phyloP scores from a whole-genome alignment of 768 basidiomycete species.

The Boletus rubroflammeus region DNA sequence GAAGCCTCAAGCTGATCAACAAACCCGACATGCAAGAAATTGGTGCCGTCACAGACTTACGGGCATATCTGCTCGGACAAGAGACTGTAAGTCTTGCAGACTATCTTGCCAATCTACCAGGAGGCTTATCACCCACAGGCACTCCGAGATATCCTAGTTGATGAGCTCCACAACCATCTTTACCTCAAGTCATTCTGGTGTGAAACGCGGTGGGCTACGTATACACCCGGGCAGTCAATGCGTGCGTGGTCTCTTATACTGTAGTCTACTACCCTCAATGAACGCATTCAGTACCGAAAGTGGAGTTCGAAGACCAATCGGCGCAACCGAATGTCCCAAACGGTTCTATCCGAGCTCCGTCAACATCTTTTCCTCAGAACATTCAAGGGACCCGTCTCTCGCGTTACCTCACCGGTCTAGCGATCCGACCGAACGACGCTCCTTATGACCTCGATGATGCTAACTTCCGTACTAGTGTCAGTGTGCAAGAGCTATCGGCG shows the following conservation, averaged over 20 bases:
- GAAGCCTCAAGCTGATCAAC: conserved; percentile 86
- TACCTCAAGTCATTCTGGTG: conserved; percentile 97
- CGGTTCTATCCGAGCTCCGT: conserved; percentile 23
- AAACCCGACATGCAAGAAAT: conserved; percentile 92
- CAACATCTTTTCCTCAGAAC: conserved; percentile 38
- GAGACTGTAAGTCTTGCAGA: conserved; percentile 61
- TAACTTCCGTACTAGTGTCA: conserved; percentile 24
- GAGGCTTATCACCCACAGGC: conserved; percentile 49
- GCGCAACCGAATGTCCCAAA: conserved; percentile 21
- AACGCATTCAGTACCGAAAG: conserved; percentile 50
- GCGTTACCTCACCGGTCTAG: conserved; percentile 61
- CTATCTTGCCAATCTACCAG: background rate
- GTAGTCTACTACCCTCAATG: conserved; percentile 8
- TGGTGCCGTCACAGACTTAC: conserved; percentile 87
- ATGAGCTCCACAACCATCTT: conserved; percentile 95
- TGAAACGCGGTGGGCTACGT: conserved; percentile 87
- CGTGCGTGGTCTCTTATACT: conserved; percentile 47
- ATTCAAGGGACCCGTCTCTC: conserved; percentile 49
- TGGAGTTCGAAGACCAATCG: conserved; percentile 59
- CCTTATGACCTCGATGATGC: conserved; percentile 60
- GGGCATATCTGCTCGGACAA: conserved; percentile 79
- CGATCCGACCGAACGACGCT: conserved; percentile 72
- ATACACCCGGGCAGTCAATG: conserved; percentile 70
- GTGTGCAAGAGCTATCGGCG: conserved; percentile 18
- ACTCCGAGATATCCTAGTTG: conserved; percentile 86